These are phyloP conservation scores for Suhomyces emberorum DNA, from an alignment of 805 yeast genomes.

Conservation along the genomic window DNA sequence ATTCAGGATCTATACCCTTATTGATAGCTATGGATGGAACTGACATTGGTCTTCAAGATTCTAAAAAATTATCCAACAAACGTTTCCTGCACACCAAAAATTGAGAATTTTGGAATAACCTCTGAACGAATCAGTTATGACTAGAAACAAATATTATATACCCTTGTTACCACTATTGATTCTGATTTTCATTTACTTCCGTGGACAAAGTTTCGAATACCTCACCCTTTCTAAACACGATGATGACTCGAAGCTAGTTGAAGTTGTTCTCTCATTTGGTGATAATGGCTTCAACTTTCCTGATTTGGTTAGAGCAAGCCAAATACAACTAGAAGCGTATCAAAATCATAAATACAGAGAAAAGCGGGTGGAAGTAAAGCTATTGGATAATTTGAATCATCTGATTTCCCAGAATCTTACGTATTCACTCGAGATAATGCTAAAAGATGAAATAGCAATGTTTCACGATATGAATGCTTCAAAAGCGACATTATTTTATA, in stretches of 20 bases:
- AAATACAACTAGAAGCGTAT: conserved; percentile 25
- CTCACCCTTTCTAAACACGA: no score
- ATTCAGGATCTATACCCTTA: conserved; percentile 41
- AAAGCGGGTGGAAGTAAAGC: no score
- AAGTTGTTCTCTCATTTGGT: no score
- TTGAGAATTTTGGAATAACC: no score
- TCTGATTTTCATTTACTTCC: no score
- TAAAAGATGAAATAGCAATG: conserved; percentile 43
- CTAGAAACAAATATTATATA: no score
- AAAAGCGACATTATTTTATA: conserved; percentile 40
- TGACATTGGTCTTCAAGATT: conserved; percentile 17
- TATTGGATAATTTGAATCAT: conserved; percentile 15
- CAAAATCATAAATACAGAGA: neutral
- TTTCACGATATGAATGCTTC: conserved; percentile 40
- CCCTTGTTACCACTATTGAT: no score
- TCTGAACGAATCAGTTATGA: no score
- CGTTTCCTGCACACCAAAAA: no score
- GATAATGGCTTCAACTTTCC: conserved; percentile 55
- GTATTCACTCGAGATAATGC: conserved; percentile 33
- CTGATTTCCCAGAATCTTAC: conserved; percentile 12
- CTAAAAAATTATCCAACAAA: no score
- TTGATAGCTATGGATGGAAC: conserved; percentile 31
- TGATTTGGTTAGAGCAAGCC: conserved; percentile 56
- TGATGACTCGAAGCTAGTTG: no score
- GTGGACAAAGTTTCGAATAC: no score